Conservation (phyloP, 805 yeast species). For the Candida nitratophila region DNA sequence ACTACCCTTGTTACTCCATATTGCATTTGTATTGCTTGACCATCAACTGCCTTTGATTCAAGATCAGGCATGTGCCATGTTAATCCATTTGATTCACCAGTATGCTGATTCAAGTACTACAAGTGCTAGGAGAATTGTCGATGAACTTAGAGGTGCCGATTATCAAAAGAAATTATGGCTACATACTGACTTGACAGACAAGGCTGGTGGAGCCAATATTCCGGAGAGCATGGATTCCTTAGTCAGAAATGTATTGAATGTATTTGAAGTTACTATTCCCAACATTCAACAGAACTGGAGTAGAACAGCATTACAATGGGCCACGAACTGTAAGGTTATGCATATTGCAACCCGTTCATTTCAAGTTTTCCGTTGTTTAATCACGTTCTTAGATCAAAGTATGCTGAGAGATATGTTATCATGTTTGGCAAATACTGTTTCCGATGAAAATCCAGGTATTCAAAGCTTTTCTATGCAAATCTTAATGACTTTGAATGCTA, state of each 20-base stretch:
- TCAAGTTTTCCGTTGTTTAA: slow-evolving; percentile 79
- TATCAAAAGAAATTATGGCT: slow-evolving; percentile 58
- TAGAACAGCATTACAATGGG: slow-evolving; percentile 79
- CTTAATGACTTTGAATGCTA: slow-evolving; percentile 89
- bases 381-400: slow-evolving; percentile 73
- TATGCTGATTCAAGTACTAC: slow-evolving; percentile 45
- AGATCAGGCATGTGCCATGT: slow-evolving; percentile 72
- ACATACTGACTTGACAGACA: slow-evolving; percentile 77
- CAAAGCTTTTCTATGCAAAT: slow-evolving; percentile 98
- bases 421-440: slow-evolving; percentile 83
- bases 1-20: slow-evolving; percentile 71
- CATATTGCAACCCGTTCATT: slow-evolving; percentile 96
- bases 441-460: slow-evolving; percentile 83
- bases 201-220: slow-evolving; percentile 72
- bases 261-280: slow-evolving; percentile 42
- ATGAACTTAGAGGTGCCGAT: slow-evolving; percentile 47
- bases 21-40: slow-evolving; percentile 74
- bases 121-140: slow-evolving; percentile 50
- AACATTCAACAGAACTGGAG: slow-evolving; percentile 79
- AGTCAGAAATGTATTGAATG: slow-evolving; percentile 53
- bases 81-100: slow-evolving; percentile 66
- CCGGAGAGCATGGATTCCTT: slow-evolving; percentile 80
- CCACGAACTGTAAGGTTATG: slow-evolving; percentile 94
- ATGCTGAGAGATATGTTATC: slow-evolving; percentile 94
- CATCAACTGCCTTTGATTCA: slow-evolving; percentile 81